A percentile compares a stretch with the other conserved stretches of the same genome.
Evolutionary conservation across 768 basidiomycete genomes (phyloP).

Genomic region (Chalciporus sphaerocephalus): DNA sequence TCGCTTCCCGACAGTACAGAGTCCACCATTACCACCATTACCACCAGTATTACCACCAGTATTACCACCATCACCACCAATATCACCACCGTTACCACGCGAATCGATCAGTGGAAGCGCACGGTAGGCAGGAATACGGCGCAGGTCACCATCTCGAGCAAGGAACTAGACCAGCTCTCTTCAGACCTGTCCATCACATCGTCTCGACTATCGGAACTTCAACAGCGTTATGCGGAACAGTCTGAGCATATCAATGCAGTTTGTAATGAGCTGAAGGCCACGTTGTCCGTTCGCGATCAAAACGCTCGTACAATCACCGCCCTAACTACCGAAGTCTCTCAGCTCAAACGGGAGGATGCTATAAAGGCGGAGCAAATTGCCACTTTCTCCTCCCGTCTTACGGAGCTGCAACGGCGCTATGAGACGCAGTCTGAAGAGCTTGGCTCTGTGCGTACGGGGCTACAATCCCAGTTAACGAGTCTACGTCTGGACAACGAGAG

Average conservation of each 20-base stretch:
- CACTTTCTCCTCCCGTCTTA: neutral
- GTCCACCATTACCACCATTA: neutral
- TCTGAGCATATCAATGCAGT: neutral
- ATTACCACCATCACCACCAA: constrained; percentile 2
- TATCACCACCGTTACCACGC: constrained; percentile 1
- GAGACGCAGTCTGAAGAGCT: neutral
- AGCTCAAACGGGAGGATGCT: neutral
- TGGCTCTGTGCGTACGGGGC: neutral
- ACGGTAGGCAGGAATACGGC: neutral
- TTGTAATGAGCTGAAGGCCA: neutral
- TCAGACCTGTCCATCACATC: constrained; percentile 1
- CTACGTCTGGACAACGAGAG: neutral
- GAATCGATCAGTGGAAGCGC: neutral
- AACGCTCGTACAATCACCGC: neutral
- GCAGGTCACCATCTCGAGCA: neutral
- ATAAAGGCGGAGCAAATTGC: neutral
- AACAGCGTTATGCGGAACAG: neutral
- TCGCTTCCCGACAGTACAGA: neutral
- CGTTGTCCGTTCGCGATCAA: neutral
- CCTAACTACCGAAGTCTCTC: neutral
- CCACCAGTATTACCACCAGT: neutral
- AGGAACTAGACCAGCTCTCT: constrained; percentile 7
- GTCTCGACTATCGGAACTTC: constrained; percentile 1
- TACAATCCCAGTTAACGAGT: neutral
- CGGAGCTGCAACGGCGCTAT: neutral